A percentile compares a stretch with the other conserved stretches of the same genome.
phyloP scores from a whole-genome alignment of 2,329 filamentous ascomycete genomes.

The Aspergillus arachidicola region DNA sequence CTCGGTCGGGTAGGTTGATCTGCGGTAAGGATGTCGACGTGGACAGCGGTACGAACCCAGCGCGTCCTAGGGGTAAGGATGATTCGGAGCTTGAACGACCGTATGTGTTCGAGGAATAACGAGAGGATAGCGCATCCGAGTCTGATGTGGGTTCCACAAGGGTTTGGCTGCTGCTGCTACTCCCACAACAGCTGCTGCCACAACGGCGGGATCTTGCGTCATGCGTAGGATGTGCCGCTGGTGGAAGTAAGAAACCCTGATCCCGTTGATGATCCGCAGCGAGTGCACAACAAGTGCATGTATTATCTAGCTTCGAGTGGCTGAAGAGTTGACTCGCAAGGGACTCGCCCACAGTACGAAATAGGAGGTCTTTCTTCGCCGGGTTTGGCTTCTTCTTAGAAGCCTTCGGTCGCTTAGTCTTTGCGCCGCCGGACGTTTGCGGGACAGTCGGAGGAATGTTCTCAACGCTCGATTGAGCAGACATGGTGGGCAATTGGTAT shows the following conservation, averaged over 20 bases:
- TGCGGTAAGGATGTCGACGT: not conserved
- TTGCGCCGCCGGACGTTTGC: not conserved
- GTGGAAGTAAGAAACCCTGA: not conserved
- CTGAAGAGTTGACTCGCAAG: not conserved
- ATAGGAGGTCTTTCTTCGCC: not conserved
- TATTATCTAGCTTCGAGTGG: not conserved
- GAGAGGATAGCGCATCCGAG: not conserved
- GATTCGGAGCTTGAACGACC: constrained; percentile 2
- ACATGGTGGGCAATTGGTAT: not conserved
- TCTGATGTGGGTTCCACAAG: not conserved
- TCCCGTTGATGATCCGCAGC: not conserved
- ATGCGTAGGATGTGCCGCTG: not conserved
- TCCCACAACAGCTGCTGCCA: not conserved
- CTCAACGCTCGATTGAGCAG: not conserved
- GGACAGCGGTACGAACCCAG: not conserved
- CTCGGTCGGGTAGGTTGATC: not conserved
- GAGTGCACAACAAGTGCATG: not conserved
- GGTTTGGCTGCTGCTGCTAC: constrained; percentile 9
- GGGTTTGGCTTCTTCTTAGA: not conserved
- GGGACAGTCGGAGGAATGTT: not conserved
- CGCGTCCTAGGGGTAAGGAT: not conserved
- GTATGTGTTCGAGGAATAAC: not conserved
- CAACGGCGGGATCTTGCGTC: not conserved
- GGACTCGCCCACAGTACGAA: not conserved
- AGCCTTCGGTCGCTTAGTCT: not conserved